Percentiles rank a stretch among this genome's conserved stretches.
These are phyloP conservation scores for Aspergillus costaricaensis DNA, from an alignment of 2,329 filamentous ascomycete genomes.

Conservation along the genomic window DNA sequence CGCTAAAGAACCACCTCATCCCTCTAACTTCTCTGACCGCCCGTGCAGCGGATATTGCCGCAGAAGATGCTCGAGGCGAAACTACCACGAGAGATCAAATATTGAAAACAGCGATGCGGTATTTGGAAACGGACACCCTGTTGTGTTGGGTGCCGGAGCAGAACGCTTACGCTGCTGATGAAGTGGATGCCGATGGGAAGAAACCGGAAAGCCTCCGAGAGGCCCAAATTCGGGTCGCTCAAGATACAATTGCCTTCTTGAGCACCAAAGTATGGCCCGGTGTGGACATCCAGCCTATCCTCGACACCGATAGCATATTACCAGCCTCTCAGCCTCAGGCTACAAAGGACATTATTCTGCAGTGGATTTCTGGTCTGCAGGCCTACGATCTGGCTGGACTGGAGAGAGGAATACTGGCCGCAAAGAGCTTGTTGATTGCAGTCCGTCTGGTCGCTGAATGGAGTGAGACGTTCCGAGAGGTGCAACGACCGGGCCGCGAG, in stretches of 20 bases:
- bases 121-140: slow-evolving; percentile 87
- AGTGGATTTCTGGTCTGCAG: slow-evolving; percentile 73
- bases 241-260: slow-evolving; percentile 71
- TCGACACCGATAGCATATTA: slow-evolving; percentile 76
- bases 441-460: slow-evolving; percentile 80
- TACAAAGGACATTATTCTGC: slow-evolving; percentile 74
- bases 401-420: slow-evolving; percentile 79
- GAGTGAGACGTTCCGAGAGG: slow-evolving; percentile 70
- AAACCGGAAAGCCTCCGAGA: slow-evolving; percentile 64
- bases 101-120: slow-evolving; percentile 71
- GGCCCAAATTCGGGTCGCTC: slow-evolving; percentile 69
- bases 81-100: slow-evolving; percentile 63
- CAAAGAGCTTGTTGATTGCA: slow-evolving; percentile 81
- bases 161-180: slow-evolving; percentile 53
- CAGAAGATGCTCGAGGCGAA: slow-evolving; percentile 61
- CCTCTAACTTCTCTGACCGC: slow-evolving; percentile 84
- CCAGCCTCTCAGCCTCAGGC: slow-evolving; percentile 71
- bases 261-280: slow-evolving; percentile 79
- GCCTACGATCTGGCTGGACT: slow-evolving; percentile 83
- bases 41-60: slow-evolving; percentile 77
- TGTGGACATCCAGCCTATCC: slow-evolving; percentile 73
- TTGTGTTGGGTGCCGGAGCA: slow-evolving; percentile 80
- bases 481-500: slow-evolving; percentile 42
- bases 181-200: slow-evolving; percentile 50
- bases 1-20: slow-evolving; percentile 81